Conservation (phyloP, 176 grass and related monocot species). For the Triticum monococcum region DNA sequence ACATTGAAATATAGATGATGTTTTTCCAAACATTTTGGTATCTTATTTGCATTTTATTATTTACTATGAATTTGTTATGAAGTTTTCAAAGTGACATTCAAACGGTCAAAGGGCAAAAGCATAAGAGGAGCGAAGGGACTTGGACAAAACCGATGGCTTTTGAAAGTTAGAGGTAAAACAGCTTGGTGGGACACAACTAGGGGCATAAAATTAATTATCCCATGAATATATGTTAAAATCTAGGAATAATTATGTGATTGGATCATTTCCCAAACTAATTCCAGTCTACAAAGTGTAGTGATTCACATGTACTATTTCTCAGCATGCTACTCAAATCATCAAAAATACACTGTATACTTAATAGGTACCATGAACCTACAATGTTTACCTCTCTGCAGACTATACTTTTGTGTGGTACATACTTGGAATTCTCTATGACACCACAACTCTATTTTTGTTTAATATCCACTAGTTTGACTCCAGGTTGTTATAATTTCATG, state of each 20-base stretch:
- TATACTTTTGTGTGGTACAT: no score
- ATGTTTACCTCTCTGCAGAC: background rate
- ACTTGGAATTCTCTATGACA: background rate
- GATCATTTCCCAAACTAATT: background rate
- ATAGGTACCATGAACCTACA: background rate
- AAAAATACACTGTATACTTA: background rate
- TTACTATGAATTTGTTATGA: no score
- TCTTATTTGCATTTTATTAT: no score
- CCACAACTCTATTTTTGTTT: background rate
- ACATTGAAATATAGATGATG: no score
- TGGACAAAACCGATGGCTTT: no score
- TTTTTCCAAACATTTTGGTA: no score
- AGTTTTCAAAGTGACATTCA: no score
- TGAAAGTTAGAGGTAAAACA: no score
- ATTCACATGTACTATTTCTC: background rate
- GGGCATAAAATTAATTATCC: no score
- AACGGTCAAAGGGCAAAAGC: no score
- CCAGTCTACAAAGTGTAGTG: background rate
- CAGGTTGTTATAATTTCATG: background rate
- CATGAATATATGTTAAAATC: background rate
- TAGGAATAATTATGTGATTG: background rate
- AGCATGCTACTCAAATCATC: background rate
- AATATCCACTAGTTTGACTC: background rate
- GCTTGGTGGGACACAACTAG: no score
- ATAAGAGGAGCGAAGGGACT: no score